Evolutionary conservation across 169 alveolate species (phyloP).

Genomic region (Plasmodium knowlesi): DNA sequence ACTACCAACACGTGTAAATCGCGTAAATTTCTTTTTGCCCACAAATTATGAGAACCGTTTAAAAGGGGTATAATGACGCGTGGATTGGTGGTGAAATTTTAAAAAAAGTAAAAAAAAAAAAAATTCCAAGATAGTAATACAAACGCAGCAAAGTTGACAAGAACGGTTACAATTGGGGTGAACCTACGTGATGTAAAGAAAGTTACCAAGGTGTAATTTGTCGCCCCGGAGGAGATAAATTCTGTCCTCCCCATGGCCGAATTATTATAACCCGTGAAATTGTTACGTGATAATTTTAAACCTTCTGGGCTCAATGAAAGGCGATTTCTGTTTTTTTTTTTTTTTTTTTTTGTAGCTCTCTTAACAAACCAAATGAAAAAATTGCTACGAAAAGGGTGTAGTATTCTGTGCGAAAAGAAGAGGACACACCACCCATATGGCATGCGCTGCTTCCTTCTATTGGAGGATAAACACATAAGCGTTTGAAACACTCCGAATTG

Average conservation of each 20-base stretch:
- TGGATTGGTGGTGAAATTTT: background rate
- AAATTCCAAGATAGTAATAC: background rate
- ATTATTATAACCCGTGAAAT: background rate
- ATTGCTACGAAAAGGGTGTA: background rate
- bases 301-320: background rate
- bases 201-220: background rate
- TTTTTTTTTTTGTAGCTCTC: background rate
- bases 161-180: background rate
- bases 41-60: background rate
- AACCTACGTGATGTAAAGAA: background rate
- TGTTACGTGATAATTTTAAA: background rate
- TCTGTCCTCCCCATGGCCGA: background rate
- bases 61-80: background rate
- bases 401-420: background rate
- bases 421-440: background rate
- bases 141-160: background rate
- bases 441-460: background rate
- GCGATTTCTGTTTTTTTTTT: background rate
- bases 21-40: background rate
- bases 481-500: background rate
- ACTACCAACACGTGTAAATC: background rate
- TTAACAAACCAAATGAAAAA: background rate
- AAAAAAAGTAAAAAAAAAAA: background rate
- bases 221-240: background rate
- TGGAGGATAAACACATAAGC: background rate